These are phyloP conservation scores for Rhodotorula sp. DNA, from an alignment of 1,284 basidiomycete species.

Conservation along the genomic window DNA sequence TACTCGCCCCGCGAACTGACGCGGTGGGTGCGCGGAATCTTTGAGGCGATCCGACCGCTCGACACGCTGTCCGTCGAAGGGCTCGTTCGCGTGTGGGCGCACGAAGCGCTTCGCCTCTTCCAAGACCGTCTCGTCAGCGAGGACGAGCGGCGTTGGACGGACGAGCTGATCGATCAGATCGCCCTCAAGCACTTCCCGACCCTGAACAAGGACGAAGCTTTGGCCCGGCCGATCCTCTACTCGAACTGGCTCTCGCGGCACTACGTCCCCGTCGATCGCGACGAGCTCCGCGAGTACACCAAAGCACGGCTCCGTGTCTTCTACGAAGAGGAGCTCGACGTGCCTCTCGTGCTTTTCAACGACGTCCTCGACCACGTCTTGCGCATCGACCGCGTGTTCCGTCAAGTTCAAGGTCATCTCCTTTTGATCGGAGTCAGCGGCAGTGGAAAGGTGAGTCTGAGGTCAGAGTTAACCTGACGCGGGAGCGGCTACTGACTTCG, in stretches of 20 bases:
- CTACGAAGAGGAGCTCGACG: conserved; percentile 97
- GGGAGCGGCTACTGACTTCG: background rate
- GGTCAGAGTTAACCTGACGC: background rate
- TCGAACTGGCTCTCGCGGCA: conserved; percentile 99
- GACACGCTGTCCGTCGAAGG: conserved; percentile 90
- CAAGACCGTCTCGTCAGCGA: conserved; percentile 93
- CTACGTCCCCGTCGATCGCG: conserved; percentile 91
- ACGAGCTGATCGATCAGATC: conserved; percentile 81
- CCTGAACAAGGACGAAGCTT: conserved; percentile 76
- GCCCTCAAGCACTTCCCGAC: conserved; percentile 90
- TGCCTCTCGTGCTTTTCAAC: conserved; percentile 97
- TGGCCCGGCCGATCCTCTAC: conserved; percentile 87
- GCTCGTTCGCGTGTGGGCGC: conserved; percentile 95
- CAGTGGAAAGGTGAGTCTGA: conserved; percentile 80
- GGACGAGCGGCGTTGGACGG: conserved; percentile 90
- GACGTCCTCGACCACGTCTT: conserved; percentile 97
- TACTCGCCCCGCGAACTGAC: conserved; percentile 99
- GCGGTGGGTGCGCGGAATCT: conserved; percentile 95
- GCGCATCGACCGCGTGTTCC: conserved; percentile 97
- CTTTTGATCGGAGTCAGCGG: conserved; percentile 96
- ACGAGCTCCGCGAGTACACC: conserved; percentile 89
- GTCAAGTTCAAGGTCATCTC: conserved; percentile 94
- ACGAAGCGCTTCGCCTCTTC: conserved; percentile 95
- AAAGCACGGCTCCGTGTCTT: conserved; percentile 93
- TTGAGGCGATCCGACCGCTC: conserved; percentile 89